phyloP scores from a whole-genome alignment of 306 rosid genomes.

The Castanospermum australe region DNA sequence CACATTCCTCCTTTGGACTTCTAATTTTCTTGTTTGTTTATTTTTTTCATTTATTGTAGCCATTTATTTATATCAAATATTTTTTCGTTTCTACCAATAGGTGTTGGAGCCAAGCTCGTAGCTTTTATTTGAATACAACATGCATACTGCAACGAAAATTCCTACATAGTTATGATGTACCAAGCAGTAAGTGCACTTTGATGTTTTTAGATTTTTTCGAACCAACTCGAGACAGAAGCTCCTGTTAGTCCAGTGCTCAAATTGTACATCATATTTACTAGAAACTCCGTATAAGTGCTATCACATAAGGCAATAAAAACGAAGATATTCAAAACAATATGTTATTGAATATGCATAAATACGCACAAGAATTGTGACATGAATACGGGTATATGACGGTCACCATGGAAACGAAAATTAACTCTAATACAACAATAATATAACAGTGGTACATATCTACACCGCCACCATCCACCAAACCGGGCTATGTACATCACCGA shows the following conservation, averaged over 20 bases:
- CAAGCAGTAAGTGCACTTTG: not conserved
- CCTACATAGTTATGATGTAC: too few species aligned
- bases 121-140: too few species aligned
- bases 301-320: not conserved
- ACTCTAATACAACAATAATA: conserved; percentile 29
- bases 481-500: conserved; percentile 46
- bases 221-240: not conserved
- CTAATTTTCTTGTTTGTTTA: not conserved
- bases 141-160: too few species aligned
- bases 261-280: not conserved
- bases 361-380: conserved; percentile 30
- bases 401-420: conserved; percentile 32
- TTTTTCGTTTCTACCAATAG: too few species aligned
- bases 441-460: conserved; percentile 34
- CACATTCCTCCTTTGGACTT: not conserved
- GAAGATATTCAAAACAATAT: conserved; percentile 13
- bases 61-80: too few species aligned
- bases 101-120: too few species aligned
- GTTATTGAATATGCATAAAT: conserved; percentile 10
- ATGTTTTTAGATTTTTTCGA: not conserved
- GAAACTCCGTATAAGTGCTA: not conserved
- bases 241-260: not conserved
- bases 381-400: conserved; percentile 23
- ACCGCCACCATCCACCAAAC: conserved; percentile 39
- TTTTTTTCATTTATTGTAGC: too few species aligned